phyloP scores from a whole-genome alignment of 768 basidiomycete species.

The Lactifluus piperatus region DNA sequence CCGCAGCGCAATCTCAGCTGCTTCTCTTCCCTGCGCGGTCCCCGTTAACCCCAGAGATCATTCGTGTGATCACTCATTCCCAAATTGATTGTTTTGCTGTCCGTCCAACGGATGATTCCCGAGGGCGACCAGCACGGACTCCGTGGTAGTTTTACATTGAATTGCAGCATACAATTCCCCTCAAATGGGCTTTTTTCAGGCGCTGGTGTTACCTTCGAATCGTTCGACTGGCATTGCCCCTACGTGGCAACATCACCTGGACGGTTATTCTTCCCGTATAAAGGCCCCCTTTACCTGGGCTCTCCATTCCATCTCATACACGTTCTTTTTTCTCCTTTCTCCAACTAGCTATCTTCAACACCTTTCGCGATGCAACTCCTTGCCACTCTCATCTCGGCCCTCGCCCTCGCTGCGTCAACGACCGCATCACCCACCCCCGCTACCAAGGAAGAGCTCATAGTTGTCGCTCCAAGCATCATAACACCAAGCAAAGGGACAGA shows the following conservation, averaged over 20 bases:
- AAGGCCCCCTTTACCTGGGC: background rate
- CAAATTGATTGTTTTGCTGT: background rate
- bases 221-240: background rate
- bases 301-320: background rate
- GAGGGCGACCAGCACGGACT: background rate
- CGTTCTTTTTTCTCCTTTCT: background rate
- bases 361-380: slow-evolving; percentile 9
- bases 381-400: background rate
- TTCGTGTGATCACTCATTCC: background rate
- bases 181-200: background rate
- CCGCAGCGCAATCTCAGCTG: background rate
- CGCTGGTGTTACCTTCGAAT: background rate
- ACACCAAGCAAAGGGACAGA: background rate
- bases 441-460: background rate
- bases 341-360: background rate
- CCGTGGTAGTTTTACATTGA: background rate
- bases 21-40: background rate
- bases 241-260: background rate
- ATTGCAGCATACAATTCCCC: background rate
- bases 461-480: background rate
- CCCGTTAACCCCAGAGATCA: background rate
- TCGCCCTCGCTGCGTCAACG: slow-evolving; percentile 4
- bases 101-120: background rate
- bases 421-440: background rate
- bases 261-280: background rate